Percentiles rank a stretch among this genome's conserved stretches.
Conservation (phyloP, 305 asterid species). For the Rubia tinctorum region DNA sequence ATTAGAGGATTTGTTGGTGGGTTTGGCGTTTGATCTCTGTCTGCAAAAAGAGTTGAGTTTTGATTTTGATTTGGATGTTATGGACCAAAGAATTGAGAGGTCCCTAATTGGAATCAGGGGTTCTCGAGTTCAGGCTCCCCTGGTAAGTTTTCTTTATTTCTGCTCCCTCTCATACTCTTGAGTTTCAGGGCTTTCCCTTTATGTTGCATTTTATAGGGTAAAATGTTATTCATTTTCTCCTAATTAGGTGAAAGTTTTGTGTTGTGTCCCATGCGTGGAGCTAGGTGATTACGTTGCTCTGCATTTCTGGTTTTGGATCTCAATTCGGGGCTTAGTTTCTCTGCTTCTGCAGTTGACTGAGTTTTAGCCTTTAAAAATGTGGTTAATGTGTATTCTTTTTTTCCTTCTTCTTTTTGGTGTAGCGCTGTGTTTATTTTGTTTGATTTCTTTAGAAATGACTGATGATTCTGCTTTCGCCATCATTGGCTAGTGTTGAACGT, state of each 20-base stretch:
- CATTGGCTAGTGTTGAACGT: not conserved
- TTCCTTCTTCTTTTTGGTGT: not conserved
- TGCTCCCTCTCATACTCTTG: constrained; percentile 17
- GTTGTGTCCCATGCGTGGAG: not conserved
- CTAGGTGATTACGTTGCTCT: not conserved
- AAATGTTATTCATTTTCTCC: not conserved
- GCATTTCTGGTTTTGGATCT: not conserved
- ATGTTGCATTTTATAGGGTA: not conserved
- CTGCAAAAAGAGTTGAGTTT: constrained; percentile 14
- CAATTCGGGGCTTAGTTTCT: not conserved
- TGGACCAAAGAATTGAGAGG: constrained; percentile 55
- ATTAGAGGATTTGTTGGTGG: constrained; percentile 24
- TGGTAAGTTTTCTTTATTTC: constrained; percentile 45
- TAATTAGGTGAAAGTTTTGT: not conserved
- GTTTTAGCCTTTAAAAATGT: not conserved
- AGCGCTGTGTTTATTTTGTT: not conserved
- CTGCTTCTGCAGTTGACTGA: constrained; percentile 5
- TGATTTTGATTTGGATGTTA: constrained; percentile 22
- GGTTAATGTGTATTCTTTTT: not conserved
- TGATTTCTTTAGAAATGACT: not conserved
- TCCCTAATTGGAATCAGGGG: constrained; percentile 33
- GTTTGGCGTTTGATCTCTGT: constrained; percentile 45
- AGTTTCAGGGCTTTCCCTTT: constrained; percentile 12
- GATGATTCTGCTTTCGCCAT: not conserved
- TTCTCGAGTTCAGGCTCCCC: constrained; percentile 42